Conservation (phyloP, 1,284 basidiomycete genomes). For the Sanghuangporus baumii region DNA sequence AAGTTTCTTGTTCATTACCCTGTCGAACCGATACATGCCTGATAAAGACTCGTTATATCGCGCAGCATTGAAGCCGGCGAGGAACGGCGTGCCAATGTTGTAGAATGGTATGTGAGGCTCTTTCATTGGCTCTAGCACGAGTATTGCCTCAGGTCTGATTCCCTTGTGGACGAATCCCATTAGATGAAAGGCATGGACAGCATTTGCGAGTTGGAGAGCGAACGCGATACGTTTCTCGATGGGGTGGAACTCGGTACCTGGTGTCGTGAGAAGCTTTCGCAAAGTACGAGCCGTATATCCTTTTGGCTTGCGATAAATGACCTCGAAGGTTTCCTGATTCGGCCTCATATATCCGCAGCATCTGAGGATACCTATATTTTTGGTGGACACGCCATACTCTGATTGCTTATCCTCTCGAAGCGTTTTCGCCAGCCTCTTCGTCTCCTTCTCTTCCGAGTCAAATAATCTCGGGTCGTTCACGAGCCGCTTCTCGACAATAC, state of each 20-base stretch:
- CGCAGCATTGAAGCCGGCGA: neutral
- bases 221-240: conserved; percentile 1
- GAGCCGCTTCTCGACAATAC: conserved; percentile 1
- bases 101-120: neutral
- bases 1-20: neutral
- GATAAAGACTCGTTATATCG: neutral
- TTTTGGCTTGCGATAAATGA: neutral
- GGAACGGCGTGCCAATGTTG: neutral
- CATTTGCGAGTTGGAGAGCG: neutral
- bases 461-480: neutral
- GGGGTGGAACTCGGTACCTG: neutral
- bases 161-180: neutral
- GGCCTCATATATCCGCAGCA: neutral
- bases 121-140: neutral
- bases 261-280: neutral
- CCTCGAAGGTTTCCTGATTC: neutral
- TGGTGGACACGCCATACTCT: neutral
- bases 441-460: neutral
- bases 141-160: neutral
- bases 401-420: neutral
- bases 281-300: neutral
- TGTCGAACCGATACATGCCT: neutral
- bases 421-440: neutral
- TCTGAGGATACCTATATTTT: neutral
- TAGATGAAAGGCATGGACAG: neutral